These are phyloP conservation scores for Grigorovia transvaalensis DNA, from an alignment of 805 yeast genomes.

Conservation along the genomic window DNA sequence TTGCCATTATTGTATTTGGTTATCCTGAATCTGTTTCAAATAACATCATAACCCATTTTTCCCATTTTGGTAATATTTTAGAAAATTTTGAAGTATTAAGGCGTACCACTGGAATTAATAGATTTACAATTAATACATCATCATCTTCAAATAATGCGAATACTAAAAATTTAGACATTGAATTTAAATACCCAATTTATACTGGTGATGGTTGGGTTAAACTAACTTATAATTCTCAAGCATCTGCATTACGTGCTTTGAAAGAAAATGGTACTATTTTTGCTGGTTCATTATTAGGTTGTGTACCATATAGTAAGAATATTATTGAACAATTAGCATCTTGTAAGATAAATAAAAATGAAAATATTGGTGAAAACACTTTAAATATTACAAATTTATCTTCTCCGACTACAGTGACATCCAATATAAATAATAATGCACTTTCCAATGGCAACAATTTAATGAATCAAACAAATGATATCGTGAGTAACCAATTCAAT, in stretches of 20 bases:
- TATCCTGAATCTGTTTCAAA: constrained; percentile 70
- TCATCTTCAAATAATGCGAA: constrained; percentile 8
- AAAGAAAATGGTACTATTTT: constrained; percentile 70
- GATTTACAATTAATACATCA: constrained; percentile 3
- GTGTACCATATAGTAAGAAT: constrained; percentile 57
- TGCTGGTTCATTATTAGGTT: constrained; percentile 54
- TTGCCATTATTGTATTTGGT: constrained; percentile 78
- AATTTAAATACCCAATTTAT: constrained; percentile 49
- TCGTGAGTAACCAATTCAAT: too few relatives aligned
- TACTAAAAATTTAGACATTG: neutral
- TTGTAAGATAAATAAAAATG: constrained; percentile 23
- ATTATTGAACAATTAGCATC: constrained; percentile 50
- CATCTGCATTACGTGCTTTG: constrained; percentile 72
- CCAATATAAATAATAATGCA: too few relatives aligned
- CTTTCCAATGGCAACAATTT: too few relatives aligned
- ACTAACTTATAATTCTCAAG: constrained; percentile 64
- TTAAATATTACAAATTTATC: neutral
- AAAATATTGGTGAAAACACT: constrained; percentile 20
- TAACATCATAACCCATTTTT: constrained; percentile 58
- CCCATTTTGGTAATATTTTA: constrained; percentile 67
- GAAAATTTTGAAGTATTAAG: constrained; percentile 55
- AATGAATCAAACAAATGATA: too few relatives aligned
- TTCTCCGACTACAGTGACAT: neutral
- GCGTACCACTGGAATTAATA: constrained; percentile 25
- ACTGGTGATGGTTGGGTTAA: constrained; percentile 90